These are phyloP conservation scores for Phaffia australis DNA, from an alignment of 768 basidiomycete genomes.

Conservation along the genomic window DNA sequence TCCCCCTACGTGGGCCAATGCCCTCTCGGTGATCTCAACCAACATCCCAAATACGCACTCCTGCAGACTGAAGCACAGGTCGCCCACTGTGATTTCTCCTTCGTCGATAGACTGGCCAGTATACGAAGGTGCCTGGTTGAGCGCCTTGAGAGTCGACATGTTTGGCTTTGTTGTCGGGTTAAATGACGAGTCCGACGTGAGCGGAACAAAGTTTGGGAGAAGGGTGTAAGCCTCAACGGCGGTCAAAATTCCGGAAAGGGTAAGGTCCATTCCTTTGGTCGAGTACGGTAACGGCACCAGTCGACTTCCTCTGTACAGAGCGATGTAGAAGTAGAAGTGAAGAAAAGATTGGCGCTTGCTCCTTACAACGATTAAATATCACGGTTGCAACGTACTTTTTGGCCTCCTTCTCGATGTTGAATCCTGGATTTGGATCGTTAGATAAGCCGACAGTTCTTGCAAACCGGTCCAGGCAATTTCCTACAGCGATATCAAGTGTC, in stretches of 20 bases:
- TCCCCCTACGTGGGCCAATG: slow-evolving; percentile 89
- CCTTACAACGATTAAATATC: not conserved
- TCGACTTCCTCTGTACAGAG: slow-evolving; percentile 57
- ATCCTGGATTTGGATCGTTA: slow-evolving; percentile 92
- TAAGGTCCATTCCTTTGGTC: slow-evolving; percentile 97
- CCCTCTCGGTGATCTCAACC: slow-evolving; percentile 95
- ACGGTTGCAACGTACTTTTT: slow-evolving; percentile 51
- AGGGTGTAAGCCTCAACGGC: slow-evolving; percentile 74
- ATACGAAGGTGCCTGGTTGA: not conserved
- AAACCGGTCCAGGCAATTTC: slow-evolving; percentile 95
- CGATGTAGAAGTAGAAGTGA: not conserved
- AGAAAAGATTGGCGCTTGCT: not conserved
- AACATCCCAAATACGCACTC: slow-evolving; percentile 97
- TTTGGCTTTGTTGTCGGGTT: not conserved
- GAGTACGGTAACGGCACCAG: slow-evolving; percentile 79
- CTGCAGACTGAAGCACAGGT: slow-evolving; percentile 91
- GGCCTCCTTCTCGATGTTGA: slow-evolving; percentile 93
- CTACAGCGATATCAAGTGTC: slow-evolving; percentile 97
- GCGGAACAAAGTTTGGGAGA: slow-evolving; percentile 22
- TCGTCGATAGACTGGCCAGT: slow-evolving; percentile 35
- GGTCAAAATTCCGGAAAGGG: slow-evolving; percentile 85
- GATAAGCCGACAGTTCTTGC: slow-evolving; percentile 85
- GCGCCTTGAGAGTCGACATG: slow-evolving; percentile 12
- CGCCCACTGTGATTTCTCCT: slow-evolving; percentile 82
- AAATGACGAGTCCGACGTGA: not conserved